Conservation (phyloP, 768 basidiomycete genomes). For the Porphyrellus cyaneotinctus region DNA sequence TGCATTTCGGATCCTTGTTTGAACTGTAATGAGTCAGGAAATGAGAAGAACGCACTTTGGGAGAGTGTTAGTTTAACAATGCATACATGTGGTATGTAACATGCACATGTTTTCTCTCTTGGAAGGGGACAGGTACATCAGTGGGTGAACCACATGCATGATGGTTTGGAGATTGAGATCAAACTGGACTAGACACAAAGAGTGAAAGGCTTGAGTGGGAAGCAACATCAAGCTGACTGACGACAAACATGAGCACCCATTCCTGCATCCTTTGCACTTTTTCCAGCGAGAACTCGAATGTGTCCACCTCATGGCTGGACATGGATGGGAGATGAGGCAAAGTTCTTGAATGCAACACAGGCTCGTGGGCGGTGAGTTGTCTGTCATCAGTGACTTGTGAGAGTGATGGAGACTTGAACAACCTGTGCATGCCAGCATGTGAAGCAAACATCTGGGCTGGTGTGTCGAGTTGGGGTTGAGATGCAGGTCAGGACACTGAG, state of each 20-base stretch:
- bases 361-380: slow-evolving; percentile 16
- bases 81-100: neutral
- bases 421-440: neutral
- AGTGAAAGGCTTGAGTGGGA: neutral
- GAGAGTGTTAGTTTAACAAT: slow-evolving; percentile 4
- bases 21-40: slow-evolving; percentile 85
- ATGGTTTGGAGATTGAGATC: slow-evolving; percentile 86
- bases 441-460: neutral
- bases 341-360: slow-evolving; percentile 44
- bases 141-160: slow-evolving; percentile 65
- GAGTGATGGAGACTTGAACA: slow-evolving; percentile 35
- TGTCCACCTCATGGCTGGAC: slow-evolving; percentile 35
- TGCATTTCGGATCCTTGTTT: slow-evolving; percentile 81
- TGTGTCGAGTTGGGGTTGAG: slow-evolving; percentile 11
- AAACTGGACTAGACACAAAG: slow-evolving; percentile 62
- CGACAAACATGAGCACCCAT: slow-evolving; percentile 65
- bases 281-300: slow-evolving; percentile 45
- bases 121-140: slow-evolving; percentile 52
- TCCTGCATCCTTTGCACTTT: slow-evolving; percentile 49
- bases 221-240: slow-evolving; percentile 47
- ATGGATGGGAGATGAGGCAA: slow-evolving; percentile 38
- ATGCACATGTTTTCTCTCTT: slow-evolving; percentile 80
- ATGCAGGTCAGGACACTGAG: slow-evolving; percentile 14
- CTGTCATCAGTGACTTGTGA: slow-evolving; percentile 26
- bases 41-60: slow-evolving; percentile 81